Evolutionary conservation across 805 yeast species (phyloP).

Genomic region (Saccharomycopsis lassenensis): DNA sequence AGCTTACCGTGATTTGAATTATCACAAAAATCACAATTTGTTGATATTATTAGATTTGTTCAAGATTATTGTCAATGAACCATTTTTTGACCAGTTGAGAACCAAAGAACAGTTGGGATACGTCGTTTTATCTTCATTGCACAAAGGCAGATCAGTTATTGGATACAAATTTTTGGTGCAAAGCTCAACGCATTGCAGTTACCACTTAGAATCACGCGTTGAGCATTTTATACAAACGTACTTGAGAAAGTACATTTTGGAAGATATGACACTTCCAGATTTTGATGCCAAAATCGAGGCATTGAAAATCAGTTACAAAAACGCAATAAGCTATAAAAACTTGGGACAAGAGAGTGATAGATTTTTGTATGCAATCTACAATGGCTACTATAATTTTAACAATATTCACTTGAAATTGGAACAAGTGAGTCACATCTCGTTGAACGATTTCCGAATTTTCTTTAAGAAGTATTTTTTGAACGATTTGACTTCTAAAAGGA

Average conservation of each 20-base stretch:
- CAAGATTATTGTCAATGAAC: conserved; percentile 70
- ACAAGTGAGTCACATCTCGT: conserved; percentile 32
- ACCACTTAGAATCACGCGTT: conserved; percentile 67
- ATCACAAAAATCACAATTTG: not conserved
- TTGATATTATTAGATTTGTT: conserved; percentile 48
- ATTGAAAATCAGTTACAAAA: conserved; percentile 39
- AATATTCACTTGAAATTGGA: conserved; percentile 50
- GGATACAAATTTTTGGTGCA: conserved; percentile 73
- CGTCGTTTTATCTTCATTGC: conserved; percentile 73
- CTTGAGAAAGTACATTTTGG: conserved; percentile 35
- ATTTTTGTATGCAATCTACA: conserved; percentile 55
- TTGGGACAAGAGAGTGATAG: conserved; percentile 62
- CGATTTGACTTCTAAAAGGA: conserved; percentile 7
- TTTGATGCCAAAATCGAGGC: conserved; percentile 62
- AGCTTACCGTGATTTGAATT: no score
- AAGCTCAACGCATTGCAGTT: conserved; percentile 60
- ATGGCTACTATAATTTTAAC: conserved; percentile 72
- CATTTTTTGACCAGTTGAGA: conserved; percentile 79
- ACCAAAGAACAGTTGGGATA: conserved; percentile 95
- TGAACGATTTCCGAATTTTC: conserved; percentile 46
- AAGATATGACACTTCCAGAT: conserved; percentile 51
- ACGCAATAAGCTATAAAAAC: conserved; percentile 65
- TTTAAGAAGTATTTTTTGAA: conserved; percentile 27
- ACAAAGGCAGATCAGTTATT: conserved; percentile 20
- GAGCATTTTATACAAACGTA: conserved; percentile 43